phyloP scores from a whole-genome alignment of 2,329 filamentous ascomycete species.

The Akanthomyces dipterigenus region DNA sequence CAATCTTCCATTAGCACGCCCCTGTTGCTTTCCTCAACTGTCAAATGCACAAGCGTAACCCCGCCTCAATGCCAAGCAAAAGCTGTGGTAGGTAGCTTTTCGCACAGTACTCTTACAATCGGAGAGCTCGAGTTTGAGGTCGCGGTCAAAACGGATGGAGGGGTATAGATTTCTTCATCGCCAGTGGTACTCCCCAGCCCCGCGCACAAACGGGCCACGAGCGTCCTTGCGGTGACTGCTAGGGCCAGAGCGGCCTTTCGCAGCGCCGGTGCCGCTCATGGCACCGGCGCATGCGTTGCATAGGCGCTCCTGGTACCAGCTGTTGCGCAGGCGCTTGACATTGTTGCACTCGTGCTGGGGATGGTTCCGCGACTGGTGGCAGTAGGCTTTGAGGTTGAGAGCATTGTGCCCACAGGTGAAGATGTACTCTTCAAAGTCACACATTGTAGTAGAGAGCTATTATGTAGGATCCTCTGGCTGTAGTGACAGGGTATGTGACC shows the following conservation, averaged over 20 bases:
- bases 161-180: neutral
- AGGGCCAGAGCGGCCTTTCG: neutral
- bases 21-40: neutral
- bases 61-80: neutral
- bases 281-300: neutral
- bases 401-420: conserved; percentile 59
- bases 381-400: conserved; percentile 58
- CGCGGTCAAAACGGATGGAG: neutral
- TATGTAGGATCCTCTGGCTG: neutral
- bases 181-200: neutral
- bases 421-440: conserved; percentile 62
- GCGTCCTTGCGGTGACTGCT: neutral
- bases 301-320: conserved; percentile 42
- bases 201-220: neutral
- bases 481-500: neutral
- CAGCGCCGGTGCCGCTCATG: neutral
- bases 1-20: too few relatives aligned
- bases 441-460: conserved; percentile 36
- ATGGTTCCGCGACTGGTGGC: conserved; percentile 69
- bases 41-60: neutral
- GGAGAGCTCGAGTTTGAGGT: too few relatives aligned
- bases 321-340: conserved; percentile 57
- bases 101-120: too few relatives aligned
- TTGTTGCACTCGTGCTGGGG: conserved; percentile 62
- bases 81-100: too few relatives aligned